Evolutionary conservation across 495 filamentous ascomycete genomes (phyloP), one percentile per base, ranked within the genome.

Genomic region (Penicillium argentinense): DNA sequence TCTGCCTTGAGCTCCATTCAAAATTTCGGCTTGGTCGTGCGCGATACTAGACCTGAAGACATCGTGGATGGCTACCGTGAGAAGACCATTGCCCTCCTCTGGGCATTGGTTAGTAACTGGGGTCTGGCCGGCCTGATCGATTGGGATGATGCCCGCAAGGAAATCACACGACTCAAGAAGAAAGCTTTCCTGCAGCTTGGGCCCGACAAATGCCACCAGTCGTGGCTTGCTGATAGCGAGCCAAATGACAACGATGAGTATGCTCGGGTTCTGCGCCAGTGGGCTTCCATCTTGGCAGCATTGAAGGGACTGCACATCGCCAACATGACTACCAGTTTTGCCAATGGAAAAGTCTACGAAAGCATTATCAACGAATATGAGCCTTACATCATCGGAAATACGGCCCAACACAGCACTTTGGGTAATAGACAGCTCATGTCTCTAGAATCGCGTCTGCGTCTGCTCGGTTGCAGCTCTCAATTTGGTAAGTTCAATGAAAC

Each of bases 1-100:
- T 63, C 68, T 28, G 78, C 83, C 1, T 59, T 87, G 19, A 46
- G 59, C 4, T 68, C 68, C 9, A 60, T 72, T 3, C 54, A 57
- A 12, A 70, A 71, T 3, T 59, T 70, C 7, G 56, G 49, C 2
- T 28, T 45, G 3, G 59, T 74, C 21, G 46, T 72, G 13, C 50
- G 63, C 16, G 57, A 64, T n/a, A 54, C 82, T 14, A 70, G 62
- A 14, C 71, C 83, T 1, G 79, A 81, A 33, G 81, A 87, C 30
- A 80, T 86, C 29, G 79, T 86, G 5, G 77, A 87, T 52, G 84
- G 84, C 5, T 77, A 84, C 47, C 76, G 84, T 22, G 84, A 87
- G 53, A 86, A 80, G 62, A 86, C 83, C 2, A 68, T 86, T 14
- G 72, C 73, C 1, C 67, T 87, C 13, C 64, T 87, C 9, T 86